Evolutionary conservation across 331 rosid species (phyloP).

Genomic region (Telfairia occidentalis): DNA sequence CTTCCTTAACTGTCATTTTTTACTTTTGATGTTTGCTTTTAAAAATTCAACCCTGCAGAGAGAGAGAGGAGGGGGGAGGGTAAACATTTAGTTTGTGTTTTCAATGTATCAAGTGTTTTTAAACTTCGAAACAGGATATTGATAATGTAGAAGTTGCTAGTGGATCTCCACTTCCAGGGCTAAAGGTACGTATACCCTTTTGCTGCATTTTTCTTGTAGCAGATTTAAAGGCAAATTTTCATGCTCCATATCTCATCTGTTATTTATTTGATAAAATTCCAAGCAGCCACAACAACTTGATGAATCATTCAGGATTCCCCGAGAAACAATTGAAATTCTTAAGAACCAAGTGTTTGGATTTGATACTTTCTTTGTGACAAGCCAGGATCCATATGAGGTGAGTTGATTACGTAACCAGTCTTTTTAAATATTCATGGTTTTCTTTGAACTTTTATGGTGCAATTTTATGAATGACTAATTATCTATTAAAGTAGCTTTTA

Average conservation of each 20-base stretch:
- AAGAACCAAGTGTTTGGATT: conserved; percentile 90
- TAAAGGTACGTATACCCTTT: conserved; percentile 64
- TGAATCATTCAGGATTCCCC: conserved; percentile 61
- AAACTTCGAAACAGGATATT: conserved; percentile 37
- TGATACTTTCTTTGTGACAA: conserved; percentile 87
- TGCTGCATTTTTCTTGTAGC: conserved; percentile 18
- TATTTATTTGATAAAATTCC: conserved; percentile 16
- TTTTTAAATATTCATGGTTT: neutral
- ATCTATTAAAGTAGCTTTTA: too few relatives aligned
- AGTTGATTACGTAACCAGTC: neutral
- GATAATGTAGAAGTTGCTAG: conserved; percentile 62
- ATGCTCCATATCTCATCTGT: conserved; percentile 13
- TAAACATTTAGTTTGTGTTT: conserved; percentile 7
- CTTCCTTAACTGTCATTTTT: neutral
- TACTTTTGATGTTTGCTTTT: neutral
- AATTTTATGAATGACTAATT: too few relatives aligned
- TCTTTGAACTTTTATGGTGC: neutral
- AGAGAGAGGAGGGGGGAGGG: neutral
- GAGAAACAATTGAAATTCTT: conserved; percentile 70
- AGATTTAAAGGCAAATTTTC: conserved; percentile 12
- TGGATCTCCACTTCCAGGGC: conserved; percentile 99
- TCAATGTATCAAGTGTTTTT: conserved; percentile 8
- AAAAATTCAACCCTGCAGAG: neutral
- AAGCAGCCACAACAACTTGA: conserved; percentile 73
- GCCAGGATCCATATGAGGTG: conserved; percentile 97